These are phyloP conservation scores for Exophiala aquamarina DNA, from an alignment of 2,329 filamentous ascomycete genomes.

Conservation along the genomic window DNA sequence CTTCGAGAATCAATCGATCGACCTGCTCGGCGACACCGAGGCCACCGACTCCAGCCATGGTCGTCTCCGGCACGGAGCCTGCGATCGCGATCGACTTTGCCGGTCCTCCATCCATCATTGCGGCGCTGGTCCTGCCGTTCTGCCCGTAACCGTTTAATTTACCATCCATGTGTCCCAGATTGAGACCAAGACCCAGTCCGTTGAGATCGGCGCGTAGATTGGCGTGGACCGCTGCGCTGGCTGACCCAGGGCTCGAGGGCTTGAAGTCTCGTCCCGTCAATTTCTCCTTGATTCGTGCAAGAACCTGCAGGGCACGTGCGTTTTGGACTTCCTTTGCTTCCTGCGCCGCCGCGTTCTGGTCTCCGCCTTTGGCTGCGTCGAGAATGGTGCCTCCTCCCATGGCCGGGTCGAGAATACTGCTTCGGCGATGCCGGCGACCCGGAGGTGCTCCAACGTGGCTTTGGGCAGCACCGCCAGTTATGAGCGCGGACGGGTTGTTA, in stretches of 20 bases:
- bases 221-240: conserved; percentile 51
- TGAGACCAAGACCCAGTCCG: conserved; percentile 13
- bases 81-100: conserved; percentile 13
- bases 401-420: conserved; percentile 64
- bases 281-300: conserved; percentile 92
- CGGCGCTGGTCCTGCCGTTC: no score
- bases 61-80: conserved; percentile 18
- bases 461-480: conserved; percentile 51
- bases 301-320: conserved; percentile 84
- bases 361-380: conserved; percentile 41
- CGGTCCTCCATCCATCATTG: background rate
- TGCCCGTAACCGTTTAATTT: no score
- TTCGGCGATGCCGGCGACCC: conserved; percentile 56
- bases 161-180: no score
- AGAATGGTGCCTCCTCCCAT: conserved; percentile 41
- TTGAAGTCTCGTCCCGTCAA: conserved; percentile 92
- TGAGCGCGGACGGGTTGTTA: conserved; percentile 42
- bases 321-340: conserved; percentile 78
- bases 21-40: conserved; percentile 85
- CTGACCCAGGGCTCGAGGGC: conserved; percentile 44
- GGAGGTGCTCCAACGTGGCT: conserved; percentile 28
- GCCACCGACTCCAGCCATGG: conserved; percentile 42
- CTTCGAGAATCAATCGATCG: conserved; percentile 90
- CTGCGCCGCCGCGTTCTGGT: conserved; percentile 28
- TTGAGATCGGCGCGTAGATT: conserved; percentile 16